phyloP scores from a whole-genome alignment of 352 stramenopile species.

The Hyaloperonospora arabidopsidis region DNA sequence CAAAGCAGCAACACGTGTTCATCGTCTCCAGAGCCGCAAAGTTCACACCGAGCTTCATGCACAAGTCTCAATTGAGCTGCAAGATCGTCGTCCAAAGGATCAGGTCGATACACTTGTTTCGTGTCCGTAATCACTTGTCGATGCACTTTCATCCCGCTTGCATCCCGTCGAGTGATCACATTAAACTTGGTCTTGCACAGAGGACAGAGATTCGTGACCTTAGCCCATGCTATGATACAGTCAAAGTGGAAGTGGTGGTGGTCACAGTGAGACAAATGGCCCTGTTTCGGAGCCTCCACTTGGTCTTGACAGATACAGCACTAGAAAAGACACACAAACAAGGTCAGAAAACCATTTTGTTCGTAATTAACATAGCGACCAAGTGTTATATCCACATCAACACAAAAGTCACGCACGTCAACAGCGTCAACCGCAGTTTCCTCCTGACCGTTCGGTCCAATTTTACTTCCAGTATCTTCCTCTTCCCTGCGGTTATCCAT shows the following conservation, averaged over 20 bases:
- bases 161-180: conserved; percentile 38
- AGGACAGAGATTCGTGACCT: conserved; percentile 78
- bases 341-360: no score
- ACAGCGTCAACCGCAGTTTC: no score
- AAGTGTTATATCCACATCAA: no score
- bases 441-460: no score
- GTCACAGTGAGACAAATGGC: conserved; percentile 50
- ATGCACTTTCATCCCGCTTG: conserved; percentile 29
- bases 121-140: conserved; percentile 34
- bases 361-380: no score
- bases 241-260: conserved; percentile 81
- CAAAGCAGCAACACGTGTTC: conserved; percentile 79
- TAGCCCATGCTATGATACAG: conserved; percentile 74
- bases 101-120: conserved; percentile 59
- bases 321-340: conserved; percentile 16
- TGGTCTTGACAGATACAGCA: conserved; percentile 80
- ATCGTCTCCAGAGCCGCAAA: conserved; percentile 67
- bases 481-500: no score
- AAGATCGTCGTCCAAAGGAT: conserved; percentile 57
- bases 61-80: conserved; percentile 59
- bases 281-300: conserved; percentile 44
- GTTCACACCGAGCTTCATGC: conserved; percentile 60
- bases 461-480: no score
- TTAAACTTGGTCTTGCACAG: conserved; percentile 75
- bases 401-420: no score